Conservation (phyloP, 352 stramenopile genomes). For the Blastocystis sp. region DNA sequence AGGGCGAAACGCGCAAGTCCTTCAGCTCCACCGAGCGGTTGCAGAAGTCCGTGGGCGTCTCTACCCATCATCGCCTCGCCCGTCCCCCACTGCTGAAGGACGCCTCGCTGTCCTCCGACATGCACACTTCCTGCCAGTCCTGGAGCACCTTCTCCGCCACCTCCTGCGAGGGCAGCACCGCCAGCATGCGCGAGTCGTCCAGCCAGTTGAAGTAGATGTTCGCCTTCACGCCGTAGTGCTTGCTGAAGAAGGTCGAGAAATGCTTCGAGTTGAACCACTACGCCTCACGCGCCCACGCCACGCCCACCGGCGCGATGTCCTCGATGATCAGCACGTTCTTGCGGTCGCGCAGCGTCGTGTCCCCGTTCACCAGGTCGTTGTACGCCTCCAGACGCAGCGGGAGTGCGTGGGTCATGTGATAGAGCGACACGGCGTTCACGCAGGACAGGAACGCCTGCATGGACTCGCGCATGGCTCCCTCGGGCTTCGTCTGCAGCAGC, state of each 20-base stretch:
- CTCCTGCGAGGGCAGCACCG: conserved; percentile 14
- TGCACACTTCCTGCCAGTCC: background rate
- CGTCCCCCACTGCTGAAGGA: background rate
- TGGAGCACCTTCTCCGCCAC: background rate
- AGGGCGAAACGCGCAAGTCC: conserved; percentile 22
- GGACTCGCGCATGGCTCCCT: background rate
- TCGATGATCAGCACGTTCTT: conserved; percentile 25
- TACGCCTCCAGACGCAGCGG: conserved; percentile 29
- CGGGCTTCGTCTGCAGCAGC: background rate
- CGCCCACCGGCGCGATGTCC: background rate
- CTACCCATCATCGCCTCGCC: background rate
- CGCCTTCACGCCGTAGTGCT: background rate
- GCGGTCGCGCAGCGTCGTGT: background rate
- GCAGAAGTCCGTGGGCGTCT: conserved; percentile 40
- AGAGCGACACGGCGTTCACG: conserved; percentile 31
- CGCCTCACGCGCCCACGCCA: background rate
- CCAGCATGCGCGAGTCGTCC: conserved; percentile 32
- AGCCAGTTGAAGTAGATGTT: conserved; percentile 46
- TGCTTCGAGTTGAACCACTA: conserved; percentile 65
- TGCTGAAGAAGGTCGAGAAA: conserved; percentile 45
- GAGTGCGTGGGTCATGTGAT: conserved; percentile 30
- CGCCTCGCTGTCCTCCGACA: conserved; percentile 18
- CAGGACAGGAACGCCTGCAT: background rate
- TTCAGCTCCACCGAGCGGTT: conserved; percentile 42
- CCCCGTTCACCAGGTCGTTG: conserved; percentile 47